Evolutionary conservation across 305 asterid genomes (phyloP), one percentile per base, ranked within the genome.

Genomic region (Fraxinus paxiana): DNA sequence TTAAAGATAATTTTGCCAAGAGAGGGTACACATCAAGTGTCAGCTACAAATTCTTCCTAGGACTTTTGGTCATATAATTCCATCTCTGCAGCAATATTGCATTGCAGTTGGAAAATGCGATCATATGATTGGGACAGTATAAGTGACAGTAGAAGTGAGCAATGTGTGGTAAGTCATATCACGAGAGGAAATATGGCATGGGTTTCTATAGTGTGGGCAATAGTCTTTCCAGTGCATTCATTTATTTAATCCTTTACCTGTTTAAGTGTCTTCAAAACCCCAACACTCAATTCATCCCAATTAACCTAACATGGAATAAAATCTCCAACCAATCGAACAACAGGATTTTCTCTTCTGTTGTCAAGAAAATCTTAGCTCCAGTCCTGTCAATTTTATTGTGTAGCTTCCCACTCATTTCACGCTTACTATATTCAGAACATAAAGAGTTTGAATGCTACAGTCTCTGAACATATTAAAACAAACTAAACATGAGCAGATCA

Each of bases 401-500:
- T 67, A 10, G 73, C 33, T 24, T 9, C 72, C 34, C 33, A 24
- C 34, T 63, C 72, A 20, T 63, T 9, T 24, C 15, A 9, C 38
- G 28, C 9, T 67, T 67, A 67, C 18, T 28, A 67, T 67, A 67
- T 28, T 30, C 35, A 28, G 38, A 28, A 28, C 73, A 28, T 67
- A 28, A 26, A 84, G 28, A 26, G 38, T 67, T 28, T 67, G 81
- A 15, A 48, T 9, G 33, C 54, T 73, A 24, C 71, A 65, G 75
- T 69, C 30, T 74, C 51, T 77, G 46, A 54, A 73, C 28, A 17
- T 33, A 26, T 65, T 59, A 41, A 9, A 80, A 77, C 37, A 3
- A 13, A 33, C 69, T 35, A 54, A 69, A 79, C 5, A 76, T 22
- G 71, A 71, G 75, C 59, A 59, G 37, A 72, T 38, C 77, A 46